A percentile compares a stretch with the other conserved stretches of the same genome.
Conservation (phyloP, 2,329 filamentous ascomycete species). For the Cercospora beticola region DNA sequence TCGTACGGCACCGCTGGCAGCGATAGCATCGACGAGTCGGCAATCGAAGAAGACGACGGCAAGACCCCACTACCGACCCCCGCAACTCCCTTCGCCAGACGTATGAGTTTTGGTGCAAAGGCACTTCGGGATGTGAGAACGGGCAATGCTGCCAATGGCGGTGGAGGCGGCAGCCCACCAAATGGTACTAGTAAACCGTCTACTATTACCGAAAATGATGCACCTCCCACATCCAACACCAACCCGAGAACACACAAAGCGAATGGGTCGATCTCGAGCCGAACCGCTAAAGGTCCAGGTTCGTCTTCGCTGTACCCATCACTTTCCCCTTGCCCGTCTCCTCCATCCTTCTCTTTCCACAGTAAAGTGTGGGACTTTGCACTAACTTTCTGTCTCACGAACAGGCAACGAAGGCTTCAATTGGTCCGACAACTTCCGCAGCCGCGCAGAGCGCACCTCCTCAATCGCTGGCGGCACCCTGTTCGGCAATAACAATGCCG, state of each 20-base stretch:
- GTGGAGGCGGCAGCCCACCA: constrained; percentile 33
- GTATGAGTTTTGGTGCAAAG: constrained; percentile 86
- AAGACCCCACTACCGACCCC: constrained; percentile 28
- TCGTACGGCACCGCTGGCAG: constrained; percentile 47
- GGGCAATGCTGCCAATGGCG: constrained; percentile 31
- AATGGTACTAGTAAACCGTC: constrained; percentile 37
- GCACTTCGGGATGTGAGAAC: constrained; percentile 70
- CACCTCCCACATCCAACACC: constrained; percentile 8
- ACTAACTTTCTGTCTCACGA: constrained; percentile 49
- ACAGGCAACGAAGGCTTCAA: constrained; percentile 82
- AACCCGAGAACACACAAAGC: constrained; percentile 23
- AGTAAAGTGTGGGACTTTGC: background rate
- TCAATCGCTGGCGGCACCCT: constrained; percentile 59
- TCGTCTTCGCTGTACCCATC: constrained; percentile 47
- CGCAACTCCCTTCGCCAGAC: constrained; percentile 73
- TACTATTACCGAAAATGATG: constrained; percentile 30
- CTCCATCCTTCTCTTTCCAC: background rate
- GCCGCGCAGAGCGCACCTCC: constrained; percentile 73
- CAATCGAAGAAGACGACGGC: constrained; percentile 54
- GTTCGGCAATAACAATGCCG: constrained; percentile 33
- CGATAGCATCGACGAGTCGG: constrained; percentile 49
- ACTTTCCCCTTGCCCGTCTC: constrained; percentile 24
- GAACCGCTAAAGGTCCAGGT: constrained; percentile 58
- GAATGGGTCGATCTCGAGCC: constrained; percentile 50
- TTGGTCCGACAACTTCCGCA: constrained; percentile 93